Percentiles rank a stretch among this genome's conserved stretches.
Evolutionary conservation across 2,329 filamentous ascomycete genomes (phyloP).

Genomic region (Diaporthe velutina): DNA sequence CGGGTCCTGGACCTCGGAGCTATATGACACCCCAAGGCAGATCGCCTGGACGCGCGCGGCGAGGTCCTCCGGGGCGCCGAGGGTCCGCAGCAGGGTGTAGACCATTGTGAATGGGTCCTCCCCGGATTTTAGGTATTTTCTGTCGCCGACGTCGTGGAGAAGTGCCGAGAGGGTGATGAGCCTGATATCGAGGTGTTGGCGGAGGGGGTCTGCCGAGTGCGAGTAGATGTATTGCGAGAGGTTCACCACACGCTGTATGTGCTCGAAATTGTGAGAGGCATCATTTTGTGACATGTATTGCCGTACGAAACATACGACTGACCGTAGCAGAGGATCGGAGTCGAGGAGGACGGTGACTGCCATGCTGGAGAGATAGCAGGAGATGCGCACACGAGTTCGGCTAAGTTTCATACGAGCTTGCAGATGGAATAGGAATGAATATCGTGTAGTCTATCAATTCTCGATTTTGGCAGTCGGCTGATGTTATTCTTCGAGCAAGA

Average conservation of each 20-base stretch:
- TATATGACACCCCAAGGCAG: conserved; percentile 83
- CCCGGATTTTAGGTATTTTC: conserved; percentile 77
- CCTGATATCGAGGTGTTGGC: conserved; percentile 57
- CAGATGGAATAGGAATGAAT: not conserved
- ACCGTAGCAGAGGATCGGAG: conserved; percentile 62
- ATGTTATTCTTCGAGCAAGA: not conserved
- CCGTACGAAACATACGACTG: conserved; percentile 73
- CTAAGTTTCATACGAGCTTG: not conserved
- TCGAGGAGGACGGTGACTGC: conserved; percentile 45
- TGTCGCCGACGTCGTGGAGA: conserved; percentile 91
- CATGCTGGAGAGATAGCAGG: conserved; percentile 23
- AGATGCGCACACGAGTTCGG: not conserved
- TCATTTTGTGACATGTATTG: conserved; percentile 84
- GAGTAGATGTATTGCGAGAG: conserved; percentile 76
- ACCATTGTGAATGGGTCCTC: conserved; percentile 71
- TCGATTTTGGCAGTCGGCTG: not conserved
- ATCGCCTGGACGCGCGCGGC: conserved; percentile 78
- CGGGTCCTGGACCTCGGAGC: conserved; percentile 77
- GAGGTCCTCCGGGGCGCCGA: conserved; percentile 69
- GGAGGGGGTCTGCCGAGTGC: conserved; percentile 36
- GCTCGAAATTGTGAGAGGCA: conserved; percentile 88
- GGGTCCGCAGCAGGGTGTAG: conserved; percentile 64
- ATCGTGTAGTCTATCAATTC: not conserved
- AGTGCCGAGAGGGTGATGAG: conserved; percentile 78
- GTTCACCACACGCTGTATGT: conserved; percentile 84